Conservation (phyloP, 441 rosid genomes). For the Pelargonium cotyledonis region DNA sequence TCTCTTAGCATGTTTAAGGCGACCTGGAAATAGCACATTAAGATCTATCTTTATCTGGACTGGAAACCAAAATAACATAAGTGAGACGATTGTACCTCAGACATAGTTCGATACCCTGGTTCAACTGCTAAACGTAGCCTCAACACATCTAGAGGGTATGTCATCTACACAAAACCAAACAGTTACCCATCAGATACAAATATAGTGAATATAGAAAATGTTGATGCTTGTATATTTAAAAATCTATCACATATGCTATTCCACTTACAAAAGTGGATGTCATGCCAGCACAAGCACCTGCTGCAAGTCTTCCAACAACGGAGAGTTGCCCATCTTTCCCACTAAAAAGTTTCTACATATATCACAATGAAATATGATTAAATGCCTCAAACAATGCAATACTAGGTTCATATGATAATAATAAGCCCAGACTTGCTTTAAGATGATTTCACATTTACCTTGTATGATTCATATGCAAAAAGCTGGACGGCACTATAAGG, state of each 20-base stretch:
- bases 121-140: conserved; percentile 94
- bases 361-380: conserved; percentile 19
- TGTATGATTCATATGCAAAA: conserved; percentile 84
- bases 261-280: conserved; percentile 85
- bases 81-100: conserved; percentile 51
- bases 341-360: conserved; percentile 63
- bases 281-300: conserved; percentile 99
- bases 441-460: conserved; percentile 40
- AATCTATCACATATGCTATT: conserved; percentile 7
- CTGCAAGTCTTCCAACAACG: conserved; percentile 85
- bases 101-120: conserved; percentile 81
- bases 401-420: background rate
- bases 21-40: conserved; percentile 40
- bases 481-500: conserved; percentile 97
- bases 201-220: background rate
- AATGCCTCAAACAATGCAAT: conserved; percentile 6
- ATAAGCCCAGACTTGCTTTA: conserved; percentile 1
- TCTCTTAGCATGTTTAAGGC: conserved; percentile 89
- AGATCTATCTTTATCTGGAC: conserved; percentile 15
- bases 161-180: conserved; percentile 41
- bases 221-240: background rate
- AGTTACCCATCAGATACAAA: conserved; percentile 11
- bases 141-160: conserved; percentile 94
- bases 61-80: conserved; percentile 14
- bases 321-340: conserved; percentile 80